These are phyloP conservation scores for Orbilia blumenaviensis DNA, from an alignment of 2,329 filamentous ascomycete genomes.

Conservation along the genomic window DNA sequence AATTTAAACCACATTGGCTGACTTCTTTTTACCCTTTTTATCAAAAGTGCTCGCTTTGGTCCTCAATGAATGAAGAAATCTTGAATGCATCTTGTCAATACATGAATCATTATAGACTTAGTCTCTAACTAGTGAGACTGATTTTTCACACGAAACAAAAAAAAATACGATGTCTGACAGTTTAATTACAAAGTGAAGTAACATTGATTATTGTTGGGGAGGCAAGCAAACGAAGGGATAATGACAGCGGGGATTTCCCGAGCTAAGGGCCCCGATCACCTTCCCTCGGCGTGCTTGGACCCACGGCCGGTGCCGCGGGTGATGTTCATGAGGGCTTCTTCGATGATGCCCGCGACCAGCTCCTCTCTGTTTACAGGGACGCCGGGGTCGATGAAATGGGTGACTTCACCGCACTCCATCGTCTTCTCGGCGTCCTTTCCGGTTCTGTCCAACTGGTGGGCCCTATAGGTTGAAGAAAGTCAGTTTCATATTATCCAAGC, in stretches of 20 bases:
- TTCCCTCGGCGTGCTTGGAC: background rate
- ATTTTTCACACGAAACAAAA: background rate
- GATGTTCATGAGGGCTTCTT: background rate
- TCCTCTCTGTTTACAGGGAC: background rate
- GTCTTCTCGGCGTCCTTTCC: background rate
- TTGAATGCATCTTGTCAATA: background rate
- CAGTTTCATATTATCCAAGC: background rate
- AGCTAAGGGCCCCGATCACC: background rate
- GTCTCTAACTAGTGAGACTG: background rate
- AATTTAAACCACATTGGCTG: conserved; percentile 30
- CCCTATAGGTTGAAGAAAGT: background rate
- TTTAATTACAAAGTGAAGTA: background rate
- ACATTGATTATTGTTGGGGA: background rate
- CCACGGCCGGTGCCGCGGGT: background rate
- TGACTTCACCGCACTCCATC: background rate
- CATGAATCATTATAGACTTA: conserved; percentile 1
- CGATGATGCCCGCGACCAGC: background rate
- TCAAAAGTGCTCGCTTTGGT: conserved; percentile 48
- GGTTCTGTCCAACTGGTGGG: background rate
- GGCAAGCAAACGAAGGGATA: background rate
- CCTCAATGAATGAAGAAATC: background rate
- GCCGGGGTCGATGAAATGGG: background rate
- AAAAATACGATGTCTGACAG: background rate
- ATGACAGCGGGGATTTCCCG: background rate
- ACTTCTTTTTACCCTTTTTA: conserved; percentile 32